A percentile compares a stretch with the other conserved stretches of the same genome.
Conservation (phyloP, 108 stramenopile species). For the Skeletonema menzelii region DNA sequence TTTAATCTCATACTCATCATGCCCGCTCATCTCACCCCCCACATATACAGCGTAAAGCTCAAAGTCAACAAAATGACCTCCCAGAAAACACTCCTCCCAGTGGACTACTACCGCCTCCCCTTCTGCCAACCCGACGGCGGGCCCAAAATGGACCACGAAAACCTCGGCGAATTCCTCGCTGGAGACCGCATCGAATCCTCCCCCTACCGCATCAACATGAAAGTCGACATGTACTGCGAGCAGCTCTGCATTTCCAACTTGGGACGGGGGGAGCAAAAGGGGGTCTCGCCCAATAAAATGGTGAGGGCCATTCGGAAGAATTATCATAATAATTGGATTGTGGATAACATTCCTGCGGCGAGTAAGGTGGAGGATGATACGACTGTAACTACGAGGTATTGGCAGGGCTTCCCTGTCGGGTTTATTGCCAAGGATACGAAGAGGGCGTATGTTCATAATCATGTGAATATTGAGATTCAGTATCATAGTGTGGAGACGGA, state of each 20-base stretch:
- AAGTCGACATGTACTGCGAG: constrained; percentile 91
- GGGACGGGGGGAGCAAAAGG: constrained; percentile 65
- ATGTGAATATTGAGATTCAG: constrained; percentile 93
- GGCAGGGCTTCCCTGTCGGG: constrained; percentile 96
- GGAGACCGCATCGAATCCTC: constrained; percentile 98
- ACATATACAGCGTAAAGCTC: constrained; percentile 75
- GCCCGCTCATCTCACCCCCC: not conserved
- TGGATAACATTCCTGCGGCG: constrained; percentile 95
- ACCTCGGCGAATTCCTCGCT: constrained; percentile 97
- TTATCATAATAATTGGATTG: constrained; percentile 98
- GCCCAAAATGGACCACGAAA: constrained; percentile 86
- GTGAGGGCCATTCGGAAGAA: constrained; percentile 89
- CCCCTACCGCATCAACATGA: constrained; percentile 95
- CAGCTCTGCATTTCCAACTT: constrained; percentile 87
- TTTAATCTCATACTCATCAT: not conserved
- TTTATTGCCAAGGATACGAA: constrained; percentile 65
- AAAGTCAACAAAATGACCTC: constrained; percentile 94
- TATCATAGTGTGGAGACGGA: constrained; percentile 90
- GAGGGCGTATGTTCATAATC: constrained; percentile 92
- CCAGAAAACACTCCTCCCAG: constrained; percentile 86
- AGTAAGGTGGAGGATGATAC: constrained; percentile 73
- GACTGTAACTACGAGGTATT: constrained; percentile 76
- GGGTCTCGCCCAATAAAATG: constrained; percentile 77
- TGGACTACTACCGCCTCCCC: constrained; percentile 95
- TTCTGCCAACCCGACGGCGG: constrained; percentile 92